These are phyloP conservation scores for Thalassiosira exigua DNA, from an alignment of 352 stramenopile genomes.

Conservation along the genomic window DNA sequence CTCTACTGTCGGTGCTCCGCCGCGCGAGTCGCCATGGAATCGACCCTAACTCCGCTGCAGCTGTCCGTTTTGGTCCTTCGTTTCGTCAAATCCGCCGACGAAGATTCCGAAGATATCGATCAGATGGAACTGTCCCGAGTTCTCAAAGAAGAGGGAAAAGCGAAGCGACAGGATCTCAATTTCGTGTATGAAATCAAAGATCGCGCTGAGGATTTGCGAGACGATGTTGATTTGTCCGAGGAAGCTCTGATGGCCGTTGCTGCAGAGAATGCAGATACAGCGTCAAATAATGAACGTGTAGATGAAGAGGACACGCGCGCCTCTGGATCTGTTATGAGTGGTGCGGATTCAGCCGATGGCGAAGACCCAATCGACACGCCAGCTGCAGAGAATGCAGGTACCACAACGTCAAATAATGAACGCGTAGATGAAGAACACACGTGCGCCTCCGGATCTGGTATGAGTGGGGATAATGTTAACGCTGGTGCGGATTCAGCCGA, in stretches of 20 bases:
- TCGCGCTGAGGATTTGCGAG: slow-evolving; percentile 4
- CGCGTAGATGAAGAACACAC: too few relatives aligned
- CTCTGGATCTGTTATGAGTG: too few relatives aligned
- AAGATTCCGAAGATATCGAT: slow-evolving; percentile 1
- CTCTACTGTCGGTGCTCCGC: slow-evolving; percentile 37
- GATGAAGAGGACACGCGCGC: slow-evolving; percentile 1
- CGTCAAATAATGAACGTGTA: background rate
- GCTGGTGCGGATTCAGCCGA: too few relatives aligned
- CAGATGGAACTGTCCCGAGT: slow-evolving; percentile 10
- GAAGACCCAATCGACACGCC: too few relatives aligned
- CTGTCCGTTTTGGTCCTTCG: slow-evolving; percentile 29
- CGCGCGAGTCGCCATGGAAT: background rate
- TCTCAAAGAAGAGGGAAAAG: slow-evolving; percentile 1
- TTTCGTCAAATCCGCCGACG: slow-evolving; percentile 16
- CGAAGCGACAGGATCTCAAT: slow-evolving; percentile 7
- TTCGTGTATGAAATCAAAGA: slow-evolving; percentile 33
- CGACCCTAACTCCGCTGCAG: slow-evolving; percentile 17
- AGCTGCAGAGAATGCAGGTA: too few relatives aligned
- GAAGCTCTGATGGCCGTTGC: slow-evolving; percentile 6
- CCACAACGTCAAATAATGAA: too few relatives aligned
- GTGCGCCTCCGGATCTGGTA: too few relatives aligned
- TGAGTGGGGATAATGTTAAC: too few relatives aligned
- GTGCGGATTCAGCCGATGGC: too few relatives aligned
- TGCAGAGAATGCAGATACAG: background rate
- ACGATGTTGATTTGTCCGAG: slow-evolving; percentile 27